Evolutionary conservation across 2,329 filamentous ascomycete species (phyloP).

Genomic region (Venturia carpophila): DNA sequence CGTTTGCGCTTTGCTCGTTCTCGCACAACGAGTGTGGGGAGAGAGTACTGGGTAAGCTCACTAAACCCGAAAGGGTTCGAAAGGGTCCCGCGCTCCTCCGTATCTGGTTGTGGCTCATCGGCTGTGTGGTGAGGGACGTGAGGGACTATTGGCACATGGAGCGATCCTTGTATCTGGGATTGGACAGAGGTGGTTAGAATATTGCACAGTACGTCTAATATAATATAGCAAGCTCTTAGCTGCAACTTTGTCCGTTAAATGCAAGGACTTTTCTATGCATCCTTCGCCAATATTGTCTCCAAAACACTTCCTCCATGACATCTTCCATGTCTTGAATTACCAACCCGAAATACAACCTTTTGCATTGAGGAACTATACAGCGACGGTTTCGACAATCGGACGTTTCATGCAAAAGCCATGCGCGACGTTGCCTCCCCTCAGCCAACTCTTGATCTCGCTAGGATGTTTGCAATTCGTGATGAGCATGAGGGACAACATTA

Average conservation of each 20-base stretch:
- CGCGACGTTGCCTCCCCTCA: neutral
- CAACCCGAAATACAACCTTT: neutral
- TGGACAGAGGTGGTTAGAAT: too few relatives aligned
- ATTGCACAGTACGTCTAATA: too few relatives aligned
- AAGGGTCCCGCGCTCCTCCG: neutral
- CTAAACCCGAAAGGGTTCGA: too few relatives aligned
- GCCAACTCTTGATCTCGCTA: conserved; percentile 9
- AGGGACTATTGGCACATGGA: too few relatives aligned
- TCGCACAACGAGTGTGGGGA: neutral
- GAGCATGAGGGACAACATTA: conserved; percentile 39
- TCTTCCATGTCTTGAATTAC: neutral
- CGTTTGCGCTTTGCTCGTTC: neutral
- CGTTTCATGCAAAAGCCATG: conserved; percentile 3
- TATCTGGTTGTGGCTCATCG: too few relatives aligned
- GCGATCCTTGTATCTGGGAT: too few relatives aligned
- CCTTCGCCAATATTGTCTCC: too few relatives aligned
- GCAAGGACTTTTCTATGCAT: too few relatives aligned
- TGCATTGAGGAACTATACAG: neutral
- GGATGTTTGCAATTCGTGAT: conserved; percentile 35
- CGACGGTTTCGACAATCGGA: neutral
- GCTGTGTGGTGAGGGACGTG: too few relatives aligned
- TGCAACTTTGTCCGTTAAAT: neutral
- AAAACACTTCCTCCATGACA: too few relatives aligned
- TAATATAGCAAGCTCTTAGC: too few relatives aligned
- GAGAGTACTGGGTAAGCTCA: too few relatives aligned